These are phyloP conservation scores for Trametes sanguinea DNA, from an alignment of 768 basidiomycete species.

Conservation along the genomic window DNA sequence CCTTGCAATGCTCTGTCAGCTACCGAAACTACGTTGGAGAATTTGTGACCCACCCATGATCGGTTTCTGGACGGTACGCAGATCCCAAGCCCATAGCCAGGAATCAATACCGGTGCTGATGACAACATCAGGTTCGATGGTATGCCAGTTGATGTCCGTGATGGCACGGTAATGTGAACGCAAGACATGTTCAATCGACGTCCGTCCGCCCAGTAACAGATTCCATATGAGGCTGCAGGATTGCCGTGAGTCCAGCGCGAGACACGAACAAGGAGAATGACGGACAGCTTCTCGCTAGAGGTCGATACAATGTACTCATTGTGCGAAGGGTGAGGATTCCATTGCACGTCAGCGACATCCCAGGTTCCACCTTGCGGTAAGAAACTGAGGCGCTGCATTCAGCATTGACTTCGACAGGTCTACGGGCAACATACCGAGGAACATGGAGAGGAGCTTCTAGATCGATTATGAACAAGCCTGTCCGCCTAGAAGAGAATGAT, in stretches of 20 bases:
- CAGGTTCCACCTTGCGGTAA: constrained; percentile 95
- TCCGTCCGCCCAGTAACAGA: constrained; percentile 68
- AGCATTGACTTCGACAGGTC: not conserved
- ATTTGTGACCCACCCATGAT: constrained; percentile 52
- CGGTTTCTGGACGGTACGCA: constrained; percentile 58
- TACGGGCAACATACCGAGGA: constrained; percentile 53
- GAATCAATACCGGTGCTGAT: constrained; percentile 92
- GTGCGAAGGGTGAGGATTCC: constrained; percentile 81
- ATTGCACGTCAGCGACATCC: constrained; percentile 93
- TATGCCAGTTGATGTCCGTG: constrained; percentile 98
- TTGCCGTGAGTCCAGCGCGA: not conserved
- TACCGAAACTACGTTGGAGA: not conserved
- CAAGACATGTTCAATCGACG: constrained; percentile 81
- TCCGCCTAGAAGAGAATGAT: constrained; percentile 48
- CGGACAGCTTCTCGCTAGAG: constrained; percentile 84
- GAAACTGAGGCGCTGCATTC: constrained; percentile 43
- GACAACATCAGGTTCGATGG: constrained; percentile 78
- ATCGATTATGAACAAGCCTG: constrained; percentile 95
- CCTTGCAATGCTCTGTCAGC: constrained; percentile 36
- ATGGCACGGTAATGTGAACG: constrained; percentile 93
- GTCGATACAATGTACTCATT: constrained; percentile 87
- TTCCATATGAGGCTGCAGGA: constrained; percentile 88
- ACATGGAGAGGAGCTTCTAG: constrained; percentile 83
- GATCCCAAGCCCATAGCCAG: constrained; percentile 94
- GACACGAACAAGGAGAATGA: constrained; percentile 1